Evolutionary conservation across 306 rosid genomes (phyloP).

Genomic region (Albizia julibrissin): DNA sequence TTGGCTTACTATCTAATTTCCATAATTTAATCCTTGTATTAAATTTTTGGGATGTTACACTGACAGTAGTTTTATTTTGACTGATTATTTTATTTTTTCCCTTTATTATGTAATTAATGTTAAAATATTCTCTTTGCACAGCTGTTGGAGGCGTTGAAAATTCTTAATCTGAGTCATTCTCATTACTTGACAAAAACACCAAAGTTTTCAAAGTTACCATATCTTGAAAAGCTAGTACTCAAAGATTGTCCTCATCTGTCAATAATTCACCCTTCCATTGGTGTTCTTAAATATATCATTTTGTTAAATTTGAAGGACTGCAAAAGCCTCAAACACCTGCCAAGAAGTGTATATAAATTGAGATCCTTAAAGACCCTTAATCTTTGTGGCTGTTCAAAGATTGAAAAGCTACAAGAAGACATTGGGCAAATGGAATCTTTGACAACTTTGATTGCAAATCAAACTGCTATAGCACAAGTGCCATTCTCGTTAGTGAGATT

Average conservation of each 20-base stretch:
- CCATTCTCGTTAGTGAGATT: background rate
- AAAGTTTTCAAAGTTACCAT: background rate
- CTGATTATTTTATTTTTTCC: no score
- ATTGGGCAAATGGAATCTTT: background rate
- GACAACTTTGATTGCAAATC: background rate
- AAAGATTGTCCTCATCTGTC: background rate
- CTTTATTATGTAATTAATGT: background rate
- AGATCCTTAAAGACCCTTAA: background rate
- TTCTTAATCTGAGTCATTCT: background rate
- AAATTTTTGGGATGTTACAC: no score
- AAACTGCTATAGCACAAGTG: background rate
- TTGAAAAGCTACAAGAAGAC: background rate
- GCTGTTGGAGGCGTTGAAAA: background rate
- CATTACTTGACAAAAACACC: background rate
- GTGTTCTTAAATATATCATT: background rate
- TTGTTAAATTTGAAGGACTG: background rate
- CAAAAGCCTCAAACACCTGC: background rate
- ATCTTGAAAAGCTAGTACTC: background rate
- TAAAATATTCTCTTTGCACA: background rate
- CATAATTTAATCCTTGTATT: no score
- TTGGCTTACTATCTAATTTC: no score
- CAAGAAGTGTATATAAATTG: background rate
- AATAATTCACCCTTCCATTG: background rate
- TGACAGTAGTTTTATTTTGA: background rate
- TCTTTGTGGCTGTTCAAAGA: background rate